Evolutionary conservation across 1,284 basidiomycete species (phyloP), one percentile per base, ranked within the genome.

Genomic region (Pseudomicrostroma phylloplanum): DNA sequence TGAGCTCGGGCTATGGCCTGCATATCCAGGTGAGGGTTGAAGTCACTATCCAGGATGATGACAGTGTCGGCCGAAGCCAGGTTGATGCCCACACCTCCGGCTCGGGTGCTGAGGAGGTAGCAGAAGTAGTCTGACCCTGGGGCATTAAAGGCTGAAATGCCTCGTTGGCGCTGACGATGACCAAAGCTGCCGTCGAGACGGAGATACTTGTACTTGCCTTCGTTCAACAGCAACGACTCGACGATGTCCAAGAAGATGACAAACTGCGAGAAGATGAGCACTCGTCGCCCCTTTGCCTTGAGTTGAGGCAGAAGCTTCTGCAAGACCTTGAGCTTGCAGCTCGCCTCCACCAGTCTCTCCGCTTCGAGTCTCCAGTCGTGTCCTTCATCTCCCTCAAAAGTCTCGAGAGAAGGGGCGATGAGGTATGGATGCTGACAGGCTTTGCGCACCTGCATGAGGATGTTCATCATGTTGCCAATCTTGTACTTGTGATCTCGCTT

Each of bases 111-210:
- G 41, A 79, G 69, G 56, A 78, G 65, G 65, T 73, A 79, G 51
- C 72, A 68, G 39, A 74, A 73, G 58, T 73, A 61, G 82, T 88
- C 85, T 84, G 92, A 94, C 57, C 85, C 85, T 1, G 88, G 87
- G 43, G 86, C 87, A 78, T 97, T 96, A 82, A 90, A 97, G 67
- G 88, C 87, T 72, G 97, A 93, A 86, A 97, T 96, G 63, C 51
- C 61, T 57, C 73, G 74, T 56, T 74, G 73, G 8, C 76, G 71
- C 49, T 66, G 69, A 55, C 64, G 66, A 25, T 63, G 58, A 8
- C 66, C 65, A 30, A 69, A 54, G 30, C 36, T 61, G 19, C 64
- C 67, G 54, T 68, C 78, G 26, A 81, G 66, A 1, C 80, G 74
- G 3, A 78, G 60, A 62, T 67, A 78, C 30, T 73, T 74, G 64